Base-by-base conservation (phyloP, 345 rosid species). In the Ailanthus altissimus region DNA sequence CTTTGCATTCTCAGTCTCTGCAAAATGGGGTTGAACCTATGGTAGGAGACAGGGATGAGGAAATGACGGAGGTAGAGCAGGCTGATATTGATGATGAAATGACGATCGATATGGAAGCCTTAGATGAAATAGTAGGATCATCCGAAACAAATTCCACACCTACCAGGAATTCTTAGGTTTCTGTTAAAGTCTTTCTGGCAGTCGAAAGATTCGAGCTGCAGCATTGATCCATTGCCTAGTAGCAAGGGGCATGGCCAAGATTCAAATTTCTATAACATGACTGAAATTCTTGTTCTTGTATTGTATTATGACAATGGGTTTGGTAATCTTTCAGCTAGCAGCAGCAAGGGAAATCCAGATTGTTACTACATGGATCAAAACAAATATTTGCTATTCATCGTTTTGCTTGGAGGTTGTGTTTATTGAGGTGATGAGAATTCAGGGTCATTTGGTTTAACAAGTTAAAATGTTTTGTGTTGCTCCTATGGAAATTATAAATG, bases 41-140 rank as follows among this genome's bases (percentile, higher is more conserved):
- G 74, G 88, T 64, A 56, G 88, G 86, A 26, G 93, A 89, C 26
- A 81, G 88, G 78, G 94, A 93, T 83, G 97, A 86, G 84, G 81
- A 87, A 75, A 88, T 89, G 94, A 81, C 92, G 6, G 97, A 84
- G 83, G 91, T 86, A 65, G 97, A 88, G 78, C 94, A 87, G 78
- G 87, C 90, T 26, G 90, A 89, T 63, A 83, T 85, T 65, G 89
- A 85, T 58, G 92, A 90, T 72, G 89, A 88, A 67, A 86, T 89
- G 90, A 84, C 94, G 66, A 83, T 88, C 2, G 94, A 90, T 74
- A 84, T 85, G 90, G 94, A 93, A 77, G 83, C 92, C 67, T 82
- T 86, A 21, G 91, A 86, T 70, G 91, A 86, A 15, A 84, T 83
- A 40, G 89, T 79, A 18, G 85, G 81, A 76, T 78, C 91, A 61